Conservation (phyloP, 495 filamentous ascomycete species). For the Bryoglossum gracile region DNA sequence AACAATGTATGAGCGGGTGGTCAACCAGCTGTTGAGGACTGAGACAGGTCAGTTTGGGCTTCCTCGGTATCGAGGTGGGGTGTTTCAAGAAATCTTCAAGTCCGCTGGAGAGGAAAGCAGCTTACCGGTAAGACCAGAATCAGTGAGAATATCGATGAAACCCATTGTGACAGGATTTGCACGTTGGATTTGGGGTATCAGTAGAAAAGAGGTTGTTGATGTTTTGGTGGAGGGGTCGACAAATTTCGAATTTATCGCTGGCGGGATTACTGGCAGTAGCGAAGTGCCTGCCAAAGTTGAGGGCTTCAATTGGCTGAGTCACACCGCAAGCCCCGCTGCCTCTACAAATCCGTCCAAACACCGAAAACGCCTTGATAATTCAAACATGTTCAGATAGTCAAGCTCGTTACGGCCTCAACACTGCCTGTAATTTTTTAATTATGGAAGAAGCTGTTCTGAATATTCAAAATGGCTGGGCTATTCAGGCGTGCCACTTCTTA, state of each 20-base stretch:
- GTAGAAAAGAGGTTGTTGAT: conserved; percentile 6
- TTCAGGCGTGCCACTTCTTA: too few relatives aligned
- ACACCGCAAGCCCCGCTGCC: not conserved
- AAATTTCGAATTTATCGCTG: not conserved
- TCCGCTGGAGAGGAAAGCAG: conserved; percentile 18
- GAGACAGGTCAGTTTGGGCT: conserved; percentile 34
- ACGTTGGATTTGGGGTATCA: not conserved
- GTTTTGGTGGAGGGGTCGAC: conserved; percentile 12
- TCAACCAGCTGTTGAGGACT: conserved; percentile 92
- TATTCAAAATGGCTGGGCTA: too few relatives aligned
- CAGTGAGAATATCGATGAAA: conserved; percentile 86
- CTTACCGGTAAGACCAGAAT: conserved; percentile 80
- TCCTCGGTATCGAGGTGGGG: conserved; percentile 17
- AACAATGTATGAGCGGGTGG: conserved; percentile 85
- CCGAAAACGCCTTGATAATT: too few relatives aligned
- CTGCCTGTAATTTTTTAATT: too few relatives aligned
- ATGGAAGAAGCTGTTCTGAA: too few relatives aligned
- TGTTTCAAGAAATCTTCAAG: too few relatives aligned
- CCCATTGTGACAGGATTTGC: conserved; percentile 55
- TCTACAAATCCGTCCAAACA: too few relatives aligned
- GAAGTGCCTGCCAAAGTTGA: not conserved
- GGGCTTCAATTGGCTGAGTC: not conserved
- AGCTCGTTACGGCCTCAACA: too few relatives aligned
- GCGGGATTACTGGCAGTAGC: conserved; percentile 1
- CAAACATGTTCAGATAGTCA: too few relatives aligned